Base-by-base conservation (phyloP, 306 rosid genomes). In the Echinosophora koreensis region DNA sequence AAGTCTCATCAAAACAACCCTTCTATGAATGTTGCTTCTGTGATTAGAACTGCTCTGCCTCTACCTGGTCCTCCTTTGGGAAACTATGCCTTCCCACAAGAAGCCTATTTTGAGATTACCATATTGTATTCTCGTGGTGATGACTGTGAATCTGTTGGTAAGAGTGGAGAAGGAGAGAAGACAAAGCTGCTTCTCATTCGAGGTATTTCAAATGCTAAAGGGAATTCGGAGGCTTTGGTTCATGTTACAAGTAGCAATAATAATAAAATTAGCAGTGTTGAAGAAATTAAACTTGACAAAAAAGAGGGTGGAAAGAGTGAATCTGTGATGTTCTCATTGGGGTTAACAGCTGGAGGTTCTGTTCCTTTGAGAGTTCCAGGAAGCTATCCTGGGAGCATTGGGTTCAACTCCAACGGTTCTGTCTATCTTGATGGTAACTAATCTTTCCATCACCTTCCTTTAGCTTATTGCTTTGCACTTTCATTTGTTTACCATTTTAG, bases 351-450 rank as follows among this genome's bases (percentile, higher is more conserved):
- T 3, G 94, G 88, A 0, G 94, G 90, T 7, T 63, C 91, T 69
- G 84, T 87, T 77, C 85, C 91, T 37, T 60, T 83, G 77, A 92
- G 78, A 78, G 84, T 91, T 71, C 98, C 96, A 1, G 99, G 99
- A 0, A 88, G 93, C 86, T 89, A 87, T 71, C 84, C 85, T 2
- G 98, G 94, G 30, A 92, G 99, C 89, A 87, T 96, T 63, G 99
- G 99, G 47, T 96, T 92, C 87, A 88, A 89, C 84, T 89, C 99
- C 74, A 89, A 87, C 37, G 99, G 99, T 71, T 89, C 99, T 61
- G 89, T 96, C 80, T 87, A 80, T 76, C 91, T 96, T 61, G 97
- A 96, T 73, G 99, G 99, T 95, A 88, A 78, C 2, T 18, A 49
- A 66, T 17, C 39, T 3, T 0, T 39, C 3, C 85, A 52, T 64